A percentile compares a stretch with the other conserved stretches of the same genome.
Conservation (phyloP, 176 grass and related monocot species). For the Microstegium vimineum region DNA sequence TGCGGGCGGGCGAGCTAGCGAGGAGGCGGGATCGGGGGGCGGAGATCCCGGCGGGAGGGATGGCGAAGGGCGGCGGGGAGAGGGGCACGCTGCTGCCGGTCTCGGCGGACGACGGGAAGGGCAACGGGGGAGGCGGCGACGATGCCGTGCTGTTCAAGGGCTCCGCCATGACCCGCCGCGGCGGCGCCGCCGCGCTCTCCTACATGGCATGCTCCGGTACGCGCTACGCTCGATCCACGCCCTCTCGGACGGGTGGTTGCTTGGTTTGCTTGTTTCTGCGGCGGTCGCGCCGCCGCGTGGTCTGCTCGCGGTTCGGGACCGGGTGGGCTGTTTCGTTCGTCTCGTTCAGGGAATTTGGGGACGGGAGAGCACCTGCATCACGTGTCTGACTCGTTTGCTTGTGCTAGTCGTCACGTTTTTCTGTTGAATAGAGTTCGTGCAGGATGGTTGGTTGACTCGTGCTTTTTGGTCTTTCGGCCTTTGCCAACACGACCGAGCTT, state of each 20-base stretch:
- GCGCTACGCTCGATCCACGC: neutral
- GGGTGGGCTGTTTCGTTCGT: neutral
- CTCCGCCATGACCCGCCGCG: slow-evolving; percentile 75
- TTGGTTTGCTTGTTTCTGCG: neutral
- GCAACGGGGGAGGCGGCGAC: slow-evolving; percentile 14
- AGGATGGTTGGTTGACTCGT: slow-evolving; percentile 20
- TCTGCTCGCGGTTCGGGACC: neutral
- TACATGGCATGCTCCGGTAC: slow-evolving; percentile 96
- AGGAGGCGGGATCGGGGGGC: slow-evolving; percentile 6
- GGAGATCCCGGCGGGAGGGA: slow-evolving; percentile 34
- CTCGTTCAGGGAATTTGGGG: neutral
- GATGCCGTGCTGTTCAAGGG: slow-evolving; percentile 73
- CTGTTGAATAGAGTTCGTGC: slow-evolving; percentile 1
- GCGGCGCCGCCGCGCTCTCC: slow-evolving; percentile 78
- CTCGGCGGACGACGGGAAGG: slow-evolving; percentile 31
- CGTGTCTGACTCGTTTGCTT: neutral
- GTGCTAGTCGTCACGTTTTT: neutral
- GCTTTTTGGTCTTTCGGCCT: neutral
- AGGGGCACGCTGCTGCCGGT: slow-evolving; percentile 25
- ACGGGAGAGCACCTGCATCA: neutral
- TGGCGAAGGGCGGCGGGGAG: slow-evolving; percentile 38
- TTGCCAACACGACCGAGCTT: neutral
- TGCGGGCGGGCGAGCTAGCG: neutral
- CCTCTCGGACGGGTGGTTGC: neutral
- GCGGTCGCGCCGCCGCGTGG: neutral